Evolutionary conservation across 2,329 filamentous ascomycete species (phyloP).

Genomic region (Curvularia lunata): DNA sequence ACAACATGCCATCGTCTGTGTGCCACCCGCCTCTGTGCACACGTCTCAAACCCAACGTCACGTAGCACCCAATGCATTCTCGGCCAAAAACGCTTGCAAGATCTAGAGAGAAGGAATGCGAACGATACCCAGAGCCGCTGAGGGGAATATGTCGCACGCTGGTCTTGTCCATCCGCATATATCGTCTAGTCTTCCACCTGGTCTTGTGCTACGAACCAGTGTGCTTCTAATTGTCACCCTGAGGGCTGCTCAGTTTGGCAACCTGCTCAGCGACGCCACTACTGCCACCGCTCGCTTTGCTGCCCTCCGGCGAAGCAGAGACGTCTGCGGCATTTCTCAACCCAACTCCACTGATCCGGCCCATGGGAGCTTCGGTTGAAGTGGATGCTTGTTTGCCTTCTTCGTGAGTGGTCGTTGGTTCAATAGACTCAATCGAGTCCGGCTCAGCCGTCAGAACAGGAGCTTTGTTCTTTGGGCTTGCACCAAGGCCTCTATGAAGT

Average conservation of each 20-base stretch:
- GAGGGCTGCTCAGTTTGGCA: slow-evolving; percentile 37
- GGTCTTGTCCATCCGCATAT: neutral
- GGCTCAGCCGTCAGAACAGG: slow-evolving; percentile 28
- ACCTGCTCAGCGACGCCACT: slow-evolving; percentile 43
- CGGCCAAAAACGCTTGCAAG: slow-evolving; percentile 4
- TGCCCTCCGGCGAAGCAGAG: slow-evolving; percentile 24
- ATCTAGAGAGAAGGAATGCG: neutral
- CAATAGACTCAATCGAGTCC: slow-evolving; percentile 40
- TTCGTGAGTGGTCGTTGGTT: slow-evolving; percentile 18
- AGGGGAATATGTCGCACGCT: neutral
- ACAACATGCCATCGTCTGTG: slow-evolving; percentile 11
- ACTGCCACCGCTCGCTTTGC: slow-evolving; percentile 30
- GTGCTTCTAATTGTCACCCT: slow-evolving; percentile 17
- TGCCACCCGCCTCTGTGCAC: slow-evolving; percentile 15
- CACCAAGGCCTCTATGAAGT: slow-evolving; percentile 50
- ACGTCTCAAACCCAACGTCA: slow-evolving; percentile 16
- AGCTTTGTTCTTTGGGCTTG: slow-evolving; percentile 29
- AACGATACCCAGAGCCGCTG: neutral
- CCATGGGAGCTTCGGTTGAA: slow-evolving; percentile 31
- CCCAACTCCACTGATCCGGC: slow-evolving; percentile 37
- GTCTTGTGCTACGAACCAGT: slow-evolving; percentile 6
- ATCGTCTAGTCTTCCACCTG: neutral
- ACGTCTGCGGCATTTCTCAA: slow-evolving; percentile 44
- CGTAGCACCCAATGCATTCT: slow-evolving; percentile 14
- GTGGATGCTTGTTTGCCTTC: slow-evolving; percentile 24